Evolutionary conservation across 1,139 yeast genomes (phyloP).

Genomic region (Pichia sp.): DNA sequence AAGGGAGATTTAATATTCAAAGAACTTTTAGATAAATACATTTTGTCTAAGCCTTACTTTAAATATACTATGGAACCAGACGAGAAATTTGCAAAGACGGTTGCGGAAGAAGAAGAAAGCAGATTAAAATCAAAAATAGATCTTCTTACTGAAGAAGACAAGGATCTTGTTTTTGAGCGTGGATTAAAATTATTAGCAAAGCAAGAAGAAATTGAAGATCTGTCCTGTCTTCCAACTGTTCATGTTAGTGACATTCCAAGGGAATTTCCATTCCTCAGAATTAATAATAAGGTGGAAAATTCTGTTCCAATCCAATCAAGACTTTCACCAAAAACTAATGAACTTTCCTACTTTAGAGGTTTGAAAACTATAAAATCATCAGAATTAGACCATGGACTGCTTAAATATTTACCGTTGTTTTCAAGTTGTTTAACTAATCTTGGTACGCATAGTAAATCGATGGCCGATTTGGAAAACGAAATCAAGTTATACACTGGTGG

Average conservation of each 20-base stretch:
- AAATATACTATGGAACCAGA: constrained; percentile 74
- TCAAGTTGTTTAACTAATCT: constrained; percentile 74
- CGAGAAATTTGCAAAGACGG: constrained; percentile 41
- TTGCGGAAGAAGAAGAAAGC: constrained; percentile 49
- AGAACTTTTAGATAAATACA: constrained; percentile 46
- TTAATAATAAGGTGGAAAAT: constrained; percentile 29
- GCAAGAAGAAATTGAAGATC: constrained; percentile 66
- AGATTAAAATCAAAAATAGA: constrained; percentile 44
- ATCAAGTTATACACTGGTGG: constrained; percentile 87
- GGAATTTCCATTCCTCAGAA: constrained; percentile 39
- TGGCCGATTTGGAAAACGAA: constrained; percentile 78
- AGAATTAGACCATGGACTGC: constrained; percentile 51
- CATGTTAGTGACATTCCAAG: constrained; percentile 65
- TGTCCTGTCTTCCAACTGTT: constrained; percentile 74
- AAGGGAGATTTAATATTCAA: constrained; percentile 56
- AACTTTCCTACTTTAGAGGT: constrained; percentile 64
- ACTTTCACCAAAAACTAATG: constrained; percentile 50
- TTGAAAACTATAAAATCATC: constrained; percentile 35
- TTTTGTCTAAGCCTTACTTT: constrained; percentile 52
- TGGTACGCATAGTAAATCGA: constrained; percentile 66
- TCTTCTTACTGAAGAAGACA: constrained; percentile 49
- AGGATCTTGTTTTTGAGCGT: constrained; percentile 48
- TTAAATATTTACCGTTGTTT: constrained; percentile 71
- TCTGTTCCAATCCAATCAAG: constrained; percentile 27
- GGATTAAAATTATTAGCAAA: constrained; percentile 54